Percentiles rank a stretch among this genome's conserved stretches.
These are phyloP conservation scores for Tephrocybe sp. DNA, from an alignment of 768 basidiomycete genomes.

Conservation along the genomic window DNA sequence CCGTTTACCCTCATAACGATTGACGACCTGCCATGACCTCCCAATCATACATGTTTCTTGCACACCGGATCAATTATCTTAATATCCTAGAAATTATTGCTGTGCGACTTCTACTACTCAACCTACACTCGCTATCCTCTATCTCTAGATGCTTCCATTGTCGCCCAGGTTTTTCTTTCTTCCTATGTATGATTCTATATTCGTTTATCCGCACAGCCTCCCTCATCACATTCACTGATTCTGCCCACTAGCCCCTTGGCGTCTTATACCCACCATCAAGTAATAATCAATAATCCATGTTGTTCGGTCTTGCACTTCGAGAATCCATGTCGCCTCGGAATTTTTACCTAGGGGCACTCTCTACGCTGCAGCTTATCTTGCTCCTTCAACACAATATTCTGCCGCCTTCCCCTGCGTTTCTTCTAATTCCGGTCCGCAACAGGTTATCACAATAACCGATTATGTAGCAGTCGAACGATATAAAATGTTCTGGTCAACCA, in stretches of 20 bases:
- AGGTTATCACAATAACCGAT: background rate
- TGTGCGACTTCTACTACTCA: background rate
- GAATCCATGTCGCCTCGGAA: slow-evolving; percentile 1
- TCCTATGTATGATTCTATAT: slow-evolving; percentile 13
- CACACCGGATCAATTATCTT: slow-evolving; percentile 6
- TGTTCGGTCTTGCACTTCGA: background rate
- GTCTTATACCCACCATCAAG: slow-evolving; percentile 11
- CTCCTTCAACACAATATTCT: background rate
- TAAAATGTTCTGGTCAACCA: background rate
- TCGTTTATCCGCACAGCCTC: slow-evolving; percentile 6
- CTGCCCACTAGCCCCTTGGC: background rate
- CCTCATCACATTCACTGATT: slow-evolving; percentile 7
- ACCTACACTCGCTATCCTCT: slow-evolving; percentile 9
- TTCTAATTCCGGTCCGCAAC: background rate
- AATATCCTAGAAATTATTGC: slow-evolving; percentile 8
- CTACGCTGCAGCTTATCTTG: background rate
- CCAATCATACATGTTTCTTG: slow-evolving; percentile 1
- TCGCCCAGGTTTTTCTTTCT: slow-evolving; percentile 1
- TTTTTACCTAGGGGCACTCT: background rate
- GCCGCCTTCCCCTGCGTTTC: too few relatives aligned
- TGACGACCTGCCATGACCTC: slow-evolving; percentile 11
- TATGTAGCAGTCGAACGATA: background rate
- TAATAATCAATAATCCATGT: slow-evolving; percentile 12
- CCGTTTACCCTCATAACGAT: slow-evolving; percentile 46
- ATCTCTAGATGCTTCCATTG: slow-evolving; percentile 11